Percentiles rank a stretch among this genome's conserved stretches.
These are phyloP conservation scores for Westerdykella ornata DNA, from an alignment of 2,329 filamentous ascomycete genomes.

Conservation along the genomic window DNA sequence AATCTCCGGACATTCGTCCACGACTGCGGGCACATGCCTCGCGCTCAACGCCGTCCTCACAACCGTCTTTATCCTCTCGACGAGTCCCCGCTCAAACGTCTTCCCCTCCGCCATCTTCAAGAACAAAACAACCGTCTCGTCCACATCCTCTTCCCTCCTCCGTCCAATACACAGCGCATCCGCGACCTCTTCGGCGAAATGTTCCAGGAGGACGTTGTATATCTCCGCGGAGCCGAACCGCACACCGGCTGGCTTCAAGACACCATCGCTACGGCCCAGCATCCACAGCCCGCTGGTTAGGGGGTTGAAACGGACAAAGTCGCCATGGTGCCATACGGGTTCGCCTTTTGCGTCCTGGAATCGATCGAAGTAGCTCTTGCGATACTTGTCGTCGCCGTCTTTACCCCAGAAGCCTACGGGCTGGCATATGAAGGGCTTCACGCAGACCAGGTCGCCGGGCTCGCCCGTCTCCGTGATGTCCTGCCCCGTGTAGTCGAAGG, in stretches of 20 bases:
- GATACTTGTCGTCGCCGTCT: conserved; percentile 68
- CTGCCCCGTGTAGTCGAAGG: conserved; percentile 49
- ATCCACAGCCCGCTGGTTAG: conserved; percentile 74
- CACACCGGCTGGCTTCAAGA: conserved; percentile 86
- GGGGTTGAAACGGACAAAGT: conserved; percentile 72
- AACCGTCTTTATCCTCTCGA: conserved; percentile 56
- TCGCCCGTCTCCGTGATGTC: conserved; percentile 57
- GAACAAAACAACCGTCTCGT: conserved; percentile 86
- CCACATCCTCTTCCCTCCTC: conserved; percentile 60
- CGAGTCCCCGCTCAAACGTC: conserved; percentile 55
- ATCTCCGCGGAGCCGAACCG: conserved; percentile 92
- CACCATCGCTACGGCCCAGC: conserved; percentile 86
- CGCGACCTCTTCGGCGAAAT: conserved; percentile 70
- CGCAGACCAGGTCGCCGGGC: conserved; percentile 83
- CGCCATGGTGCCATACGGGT: conserved; percentile 86
- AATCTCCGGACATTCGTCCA: conserved; percentile 79
- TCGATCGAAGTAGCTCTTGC: conserved; percentile 77
- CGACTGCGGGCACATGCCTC: conserved; percentile 76
- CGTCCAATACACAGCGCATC: conserved; percentile 86
- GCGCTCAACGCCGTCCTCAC: conserved; percentile 76
- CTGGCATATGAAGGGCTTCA: conserved; percentile 79
- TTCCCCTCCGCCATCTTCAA: conserved; percentile 63
- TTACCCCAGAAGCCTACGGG: conserved; percentile 82
- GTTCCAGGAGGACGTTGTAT: conserved; percentile 83
- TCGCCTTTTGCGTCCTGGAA: conserved; percentile 49